Evolutionary conservation across 495 filamentous ascomycete genomes (phyloP).

Genomic region (Sporormia fimetaria): DNA sequence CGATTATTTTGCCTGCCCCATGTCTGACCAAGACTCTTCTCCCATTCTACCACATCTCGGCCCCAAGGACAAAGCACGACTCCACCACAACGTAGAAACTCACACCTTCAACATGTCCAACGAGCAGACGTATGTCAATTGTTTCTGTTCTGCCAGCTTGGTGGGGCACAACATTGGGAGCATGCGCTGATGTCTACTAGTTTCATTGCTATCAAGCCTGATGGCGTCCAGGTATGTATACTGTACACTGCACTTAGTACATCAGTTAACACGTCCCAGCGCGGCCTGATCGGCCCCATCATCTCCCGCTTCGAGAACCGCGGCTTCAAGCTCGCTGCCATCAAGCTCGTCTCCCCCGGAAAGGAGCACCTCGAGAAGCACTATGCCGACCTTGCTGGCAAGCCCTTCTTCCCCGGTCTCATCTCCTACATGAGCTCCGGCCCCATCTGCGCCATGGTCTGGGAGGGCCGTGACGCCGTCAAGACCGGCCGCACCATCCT

Average conservation of each 20-base stretch:
- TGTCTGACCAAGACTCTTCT: constrained; percentile 18
- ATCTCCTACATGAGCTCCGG: constrained; percentile 93
- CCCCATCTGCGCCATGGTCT: constrained; percentile 97
- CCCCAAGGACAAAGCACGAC: constrained; percentile 38
- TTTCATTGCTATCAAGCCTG: constrained; percentile 99
- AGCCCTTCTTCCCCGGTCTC: constrained; percentile 94
- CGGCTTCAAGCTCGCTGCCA: constrained; percentile 94
- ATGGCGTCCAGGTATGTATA: constrained; percentile 82
- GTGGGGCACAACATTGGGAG: constrained; percentile 4
- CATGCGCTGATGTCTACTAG: constrained; percentile 37
- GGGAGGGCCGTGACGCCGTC: constrained; percentile 94
- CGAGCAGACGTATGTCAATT: constrained; percentile 79
- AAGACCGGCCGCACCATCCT: constrained; percentile 95
- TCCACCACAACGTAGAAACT: constrained; percentile 32
- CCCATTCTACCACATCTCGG: constrained; percentile 38
- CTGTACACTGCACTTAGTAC: background rate
- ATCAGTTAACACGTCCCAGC: constrained; percentile 47
- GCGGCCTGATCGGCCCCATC: constrained; percentile 93
- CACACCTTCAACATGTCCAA: constrained; percentile 55
- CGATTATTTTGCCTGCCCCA: constrained; percentile 13
- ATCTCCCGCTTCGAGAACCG: constrained; percentile 93
- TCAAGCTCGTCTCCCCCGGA: constrained; percentile 82
- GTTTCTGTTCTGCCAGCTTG: background rate
- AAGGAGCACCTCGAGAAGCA: constrained; percentile 95
- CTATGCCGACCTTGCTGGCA: constrained; percentile 82